phyloP scores from a whole-genome alignment of 1,284 basidiomycete species.

The Schizophyllum amplum region DNA sequence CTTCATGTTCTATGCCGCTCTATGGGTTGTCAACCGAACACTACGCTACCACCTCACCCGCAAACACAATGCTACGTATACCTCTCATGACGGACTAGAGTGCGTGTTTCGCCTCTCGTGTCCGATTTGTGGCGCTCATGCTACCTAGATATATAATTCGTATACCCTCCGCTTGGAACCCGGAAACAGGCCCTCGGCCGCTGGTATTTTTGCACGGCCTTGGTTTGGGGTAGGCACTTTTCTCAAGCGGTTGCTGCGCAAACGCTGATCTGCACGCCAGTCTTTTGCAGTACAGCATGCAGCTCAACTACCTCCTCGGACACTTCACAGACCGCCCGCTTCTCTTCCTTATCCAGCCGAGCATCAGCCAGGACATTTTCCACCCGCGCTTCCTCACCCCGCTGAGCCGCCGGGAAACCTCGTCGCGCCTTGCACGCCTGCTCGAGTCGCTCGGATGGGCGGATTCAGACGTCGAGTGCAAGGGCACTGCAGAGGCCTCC shows the following conservation, averaged over 20 bases:
- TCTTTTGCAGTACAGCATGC: constrained; percentile 53
- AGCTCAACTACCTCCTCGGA: constrained; percentile 42
- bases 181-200: constrained; percentile 48
- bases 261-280: constrained; percentile 37
- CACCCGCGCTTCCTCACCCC: constrained; percentile 67
- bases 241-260: background rate
- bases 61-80: constrained; percentile 40
- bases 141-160: constrained; percentile 62
- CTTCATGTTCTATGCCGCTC: constrained; percentile 58
- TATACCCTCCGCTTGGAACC: constrained; percentile 59
- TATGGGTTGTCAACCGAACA: constrained; percentile 47
- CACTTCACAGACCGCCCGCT: constrained; percentile 64
- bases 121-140: constrained; percentile 2
- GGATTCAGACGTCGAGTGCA: constrained; percentile 15
- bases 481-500: constrained; percentile 20
- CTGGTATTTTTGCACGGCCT: constrained; percentile 84
- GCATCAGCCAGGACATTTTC: constrained; percentile 81
- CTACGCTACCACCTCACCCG: constrained; percentile 38
- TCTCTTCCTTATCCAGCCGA: constrained; percentile 74
- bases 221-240: constrained; percentile 27
- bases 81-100: constrained; percentile 53
- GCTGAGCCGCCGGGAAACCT: constrained; percentile 53
- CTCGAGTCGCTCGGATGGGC: constrained; percentile 64
- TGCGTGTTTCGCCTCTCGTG: constrained; percentile 25
- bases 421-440: constrained; percentile 49